phyloP scores from a whole-genome alignment of 2,329 filamentous ascomycete genomes.

The Phialophora expanda region DNA sequence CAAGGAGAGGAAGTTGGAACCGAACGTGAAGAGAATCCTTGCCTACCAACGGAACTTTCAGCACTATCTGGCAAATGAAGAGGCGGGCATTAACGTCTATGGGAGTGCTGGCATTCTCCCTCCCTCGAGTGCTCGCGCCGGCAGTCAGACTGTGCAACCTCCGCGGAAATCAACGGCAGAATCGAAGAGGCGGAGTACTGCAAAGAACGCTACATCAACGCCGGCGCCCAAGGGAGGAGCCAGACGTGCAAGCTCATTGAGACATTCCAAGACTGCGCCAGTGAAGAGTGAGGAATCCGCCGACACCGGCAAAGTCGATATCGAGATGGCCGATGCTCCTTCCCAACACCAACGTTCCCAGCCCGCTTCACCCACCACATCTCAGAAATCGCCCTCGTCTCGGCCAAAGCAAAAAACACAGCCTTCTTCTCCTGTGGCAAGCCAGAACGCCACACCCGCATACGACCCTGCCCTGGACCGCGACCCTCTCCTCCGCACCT shows the following conservation, averaged over 20 bases:
- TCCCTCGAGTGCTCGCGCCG: conserved; percentile 25
- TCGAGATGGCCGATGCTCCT: conserved; percentile 30
- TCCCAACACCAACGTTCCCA: conserved; percentile 7
- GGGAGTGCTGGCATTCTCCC: conserved; percentile 26
- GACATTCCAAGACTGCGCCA: conserved; percentile 17
- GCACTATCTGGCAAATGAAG: conserved; percentile 59
- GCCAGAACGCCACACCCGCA: conserved; percentile 22
- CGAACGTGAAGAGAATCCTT: conserved; percentile 55
- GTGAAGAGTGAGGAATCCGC: conserved; percentile 20
- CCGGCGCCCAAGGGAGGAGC: conserved; percentile 25
- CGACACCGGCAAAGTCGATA: conserved; percentile 15
- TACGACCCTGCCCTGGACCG: conserved; percentile 42
- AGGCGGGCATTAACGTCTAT: conserved; percentile 47
- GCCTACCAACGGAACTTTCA: conserved; percentile 57
- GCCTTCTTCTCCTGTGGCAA: conserved; percentile 5
- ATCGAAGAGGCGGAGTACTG: conserved; percentile 40
- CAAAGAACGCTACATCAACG: conserved; percentile 36
- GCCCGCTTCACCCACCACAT: conserved; percentile 34
- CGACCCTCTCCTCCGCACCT: conserved; percentile 43
- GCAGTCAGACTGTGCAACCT: conserved; percentile 20
- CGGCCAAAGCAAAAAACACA: conserved; percentile 20
- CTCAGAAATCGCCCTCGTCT: conserved; percentile 25
- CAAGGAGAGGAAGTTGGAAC: conserved; percentile 52
- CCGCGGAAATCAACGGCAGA: conserved; percentile 27
- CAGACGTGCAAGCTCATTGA: conserved; percentile 22